Base-by-base conservation (phyloP, 179 eudicot species). In the Beta macrorhiza region DNA sequence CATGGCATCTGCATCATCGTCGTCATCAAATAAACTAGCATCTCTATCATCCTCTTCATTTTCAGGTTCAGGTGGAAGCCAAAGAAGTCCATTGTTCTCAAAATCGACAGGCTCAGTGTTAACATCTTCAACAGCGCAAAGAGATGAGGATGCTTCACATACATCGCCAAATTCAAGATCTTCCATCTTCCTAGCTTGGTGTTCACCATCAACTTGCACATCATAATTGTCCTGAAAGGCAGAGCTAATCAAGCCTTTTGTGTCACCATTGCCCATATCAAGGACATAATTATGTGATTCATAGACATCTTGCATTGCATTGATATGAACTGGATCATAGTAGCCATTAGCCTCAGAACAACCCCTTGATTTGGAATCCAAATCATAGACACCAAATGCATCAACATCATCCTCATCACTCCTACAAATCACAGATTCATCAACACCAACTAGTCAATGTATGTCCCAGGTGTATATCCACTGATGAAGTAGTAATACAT, bases 21-120 rank as follows among this genome's bases (percentile, higher is more conserved):
- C 94, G 72, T 91, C 96, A 62, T 91, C 97, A 84, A 82, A 90
- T 70, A 89, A 51, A 77, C 83, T 75, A 67, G 88, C 82, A 84
- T 92, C 95, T 80, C 86, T 87, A 55, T 91, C 97, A 83, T 94
- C 98, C 83, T 93, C 98, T 88, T 92, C 97, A 78, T 97, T 94
- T 82, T 97, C 99, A 20, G 99, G 97, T 82, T 94, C 99, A 70
- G 99, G 99, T 7, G 99, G 99, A 77, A 97, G 90, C 99, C 99
- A 97, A 49, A 97, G 89, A 81, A 91, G 91, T 81, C 93, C 97
- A 82, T 92, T 94, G 79, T 90, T 94, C 81, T 97, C 99, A 88
- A 91, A 97, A 84, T 97, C 99, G 71, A 97, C 95, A 63, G 95
- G 94, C 82, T 94, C 97, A 57, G 79, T 64, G 78, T 92, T 84